A percentile compares a stretch with the other conserved stretches of the same genome.
phyloP scores from a whole-genome alignment of 2,329 filamentous ascomycete genomes.

The Trichoderma citrinoviride region DNA sequence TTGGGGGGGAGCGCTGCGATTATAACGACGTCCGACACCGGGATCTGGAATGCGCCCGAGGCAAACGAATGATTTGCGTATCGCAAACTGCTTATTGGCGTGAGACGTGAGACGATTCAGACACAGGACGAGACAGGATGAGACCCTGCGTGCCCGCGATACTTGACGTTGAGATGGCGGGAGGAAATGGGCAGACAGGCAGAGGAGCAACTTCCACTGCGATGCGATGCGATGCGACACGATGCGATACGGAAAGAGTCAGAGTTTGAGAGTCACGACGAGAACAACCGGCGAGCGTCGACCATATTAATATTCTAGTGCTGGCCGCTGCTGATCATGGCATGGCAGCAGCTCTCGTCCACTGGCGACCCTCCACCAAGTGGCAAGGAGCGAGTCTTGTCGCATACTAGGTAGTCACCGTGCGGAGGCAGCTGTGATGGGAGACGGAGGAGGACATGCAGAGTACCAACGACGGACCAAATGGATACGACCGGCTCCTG shows the following conservation, averaged over 20 bases:
- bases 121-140: slow-evolving; percentile 14
- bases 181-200: background rate
- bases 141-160: slow-evolving; percentile 5
- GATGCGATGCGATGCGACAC: too few species aligned
- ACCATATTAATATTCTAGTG: slow-evolving; percentile 18
- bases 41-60: slow-evolving; percentile 1
- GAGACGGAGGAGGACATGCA: too few species aligned
- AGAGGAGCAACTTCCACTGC: too few species aligned
- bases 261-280: background rate
- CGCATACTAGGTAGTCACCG: slow-evolving; percentile 5
- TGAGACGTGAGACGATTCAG: slow-evolving; percentile 10
- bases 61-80: background rate
- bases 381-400: slow-evolving; percentile 14
- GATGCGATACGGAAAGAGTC: background rate
- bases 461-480: background rate
- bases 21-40: background rate
- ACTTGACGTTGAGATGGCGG: background rate
- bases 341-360: slow-evolving; percentile 26
- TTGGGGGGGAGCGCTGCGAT: background rate
- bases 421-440: slow-evolving; percentile 4
- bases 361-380: slow-evolving; percentile 34
- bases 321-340: slow-evolving; percentile 10
- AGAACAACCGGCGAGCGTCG: slow-evolving; percentile 2
- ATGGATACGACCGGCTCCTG: background rate
- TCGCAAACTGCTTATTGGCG: background rate